These are phyloP conservation scores for Colletotrichum sp. DNA, from an alignment of 2,329 filamentous ascomycete species.

Conservation along the genomic window DNA sequence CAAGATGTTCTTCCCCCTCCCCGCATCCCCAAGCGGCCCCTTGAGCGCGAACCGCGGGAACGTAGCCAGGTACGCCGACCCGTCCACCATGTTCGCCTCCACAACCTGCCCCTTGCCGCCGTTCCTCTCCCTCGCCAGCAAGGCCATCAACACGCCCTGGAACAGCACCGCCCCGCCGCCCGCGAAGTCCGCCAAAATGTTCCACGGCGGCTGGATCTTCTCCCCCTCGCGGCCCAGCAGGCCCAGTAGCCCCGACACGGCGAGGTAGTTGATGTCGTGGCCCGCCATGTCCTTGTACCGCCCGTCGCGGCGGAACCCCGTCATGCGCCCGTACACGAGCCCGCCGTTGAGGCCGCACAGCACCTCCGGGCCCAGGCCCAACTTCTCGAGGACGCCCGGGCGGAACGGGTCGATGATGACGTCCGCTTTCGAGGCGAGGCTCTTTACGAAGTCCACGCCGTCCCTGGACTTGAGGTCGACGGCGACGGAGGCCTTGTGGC, in stretches of 20 bases:
- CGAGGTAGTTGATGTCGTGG: conserved; percentile 96
- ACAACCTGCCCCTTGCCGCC: conserved; percentile 82
- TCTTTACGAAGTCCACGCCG: conserved; percentile 70
- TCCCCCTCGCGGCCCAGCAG: conserved; percentile 75
- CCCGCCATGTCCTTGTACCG: conserved; percentile 88
- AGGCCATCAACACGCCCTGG: conserved; percentile 80
- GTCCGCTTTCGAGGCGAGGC: conserved; percentile 69
- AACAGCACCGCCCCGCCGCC: conserved; percentile 86
- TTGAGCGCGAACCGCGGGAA: conserved; percentile 75
- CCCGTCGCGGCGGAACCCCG: conserved; percentile 87
- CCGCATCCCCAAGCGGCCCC: conserved; percentile 64
- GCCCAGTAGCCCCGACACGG: conserved; percentile 79
- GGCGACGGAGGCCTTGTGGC: conserved; percentile 80
- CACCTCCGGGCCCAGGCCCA: conserved; percentile 75
- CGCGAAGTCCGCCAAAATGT: conserved; percentile 89
- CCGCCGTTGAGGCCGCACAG: conserved; percentile 73
- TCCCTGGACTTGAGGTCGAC: conserved; percentile 75
- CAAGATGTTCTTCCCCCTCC: conserved; percentile 77
- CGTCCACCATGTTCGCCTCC: conserved; percentile 97
- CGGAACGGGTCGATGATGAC: conserved; percentile 93
- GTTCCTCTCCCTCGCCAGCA: conserved; percentile 67
- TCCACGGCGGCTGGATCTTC: conserved; percentile 79
- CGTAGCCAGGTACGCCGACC: conserved; percentile 76
- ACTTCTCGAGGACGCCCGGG: conserved; percentile 86
- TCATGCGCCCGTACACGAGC: conserved; percentile 84